phyloP scores from a whole-genome alignment of 2,329 filamentous ascomycete species.

The Triangularia setosa region DNA sequence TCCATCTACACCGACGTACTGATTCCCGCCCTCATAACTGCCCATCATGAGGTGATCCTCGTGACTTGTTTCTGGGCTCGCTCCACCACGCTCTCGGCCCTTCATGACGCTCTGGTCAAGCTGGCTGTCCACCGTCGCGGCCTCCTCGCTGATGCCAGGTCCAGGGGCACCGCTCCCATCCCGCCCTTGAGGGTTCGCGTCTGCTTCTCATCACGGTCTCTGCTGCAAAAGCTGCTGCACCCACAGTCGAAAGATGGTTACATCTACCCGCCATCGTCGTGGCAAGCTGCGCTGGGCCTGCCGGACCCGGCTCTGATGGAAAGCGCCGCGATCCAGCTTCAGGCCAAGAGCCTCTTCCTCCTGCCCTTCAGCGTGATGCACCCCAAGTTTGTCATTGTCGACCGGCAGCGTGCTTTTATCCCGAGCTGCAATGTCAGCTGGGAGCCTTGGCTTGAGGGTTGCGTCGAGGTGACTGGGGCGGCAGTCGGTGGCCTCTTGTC shows the following conservation, averaged over 20 bases:
- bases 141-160: constrained; percentile 23
- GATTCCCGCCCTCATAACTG: constrained; percentile 57
- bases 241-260: constrained; percentile 60
- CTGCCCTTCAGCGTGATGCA: constrained; percentile 83
- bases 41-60: constrained; percentile 64
- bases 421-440: constrained; percentile 83
- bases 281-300: constrained; percentile 60
- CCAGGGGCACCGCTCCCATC: constrained; percentile 13
- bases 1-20: constrained; percentile 53
- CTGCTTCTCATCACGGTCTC: constrained; percentile 69
- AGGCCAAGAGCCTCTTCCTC: constrained; percentile 75
- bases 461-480: constrained; percentile 61
- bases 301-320: constrained; percentile 50
- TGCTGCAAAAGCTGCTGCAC: constrained; percentile 73
- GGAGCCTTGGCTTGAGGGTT: constrained; percentile 84
- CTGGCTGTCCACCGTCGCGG: constrained; percentile 48
- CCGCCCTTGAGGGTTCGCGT: constrained; percentile 59
- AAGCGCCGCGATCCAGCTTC: constrained; percentile 60
- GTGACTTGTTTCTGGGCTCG: constrained; percentile 81
- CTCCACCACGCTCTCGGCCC: constrained; percentile 56
- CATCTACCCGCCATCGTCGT: constrained; percentile 55
- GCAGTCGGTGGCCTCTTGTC: constrained; percentile 57
- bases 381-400: constrained; percentile 75
- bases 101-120: constrained; percentile 54
- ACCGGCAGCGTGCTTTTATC: constrained; percentile 62